phyloP scores from a whole-genome alignment of 148 eudicot species.

The Diospyros lotus region DNA sequence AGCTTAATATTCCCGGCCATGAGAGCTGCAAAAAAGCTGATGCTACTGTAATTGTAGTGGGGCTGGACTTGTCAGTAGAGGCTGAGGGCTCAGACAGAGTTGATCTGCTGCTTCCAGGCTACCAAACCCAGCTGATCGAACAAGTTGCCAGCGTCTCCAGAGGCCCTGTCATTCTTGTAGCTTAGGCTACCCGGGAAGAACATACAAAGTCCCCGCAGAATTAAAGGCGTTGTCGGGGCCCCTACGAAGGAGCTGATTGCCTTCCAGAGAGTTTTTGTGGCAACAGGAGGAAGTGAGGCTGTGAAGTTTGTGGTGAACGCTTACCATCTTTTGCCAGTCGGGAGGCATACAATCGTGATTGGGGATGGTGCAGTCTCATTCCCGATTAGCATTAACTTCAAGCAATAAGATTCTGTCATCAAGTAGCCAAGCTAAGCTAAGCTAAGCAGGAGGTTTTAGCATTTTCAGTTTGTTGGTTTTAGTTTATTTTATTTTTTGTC shows the following conservation, averaged over 20 bases:
- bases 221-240: not conserved
- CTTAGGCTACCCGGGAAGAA: conserved; percentile 57
- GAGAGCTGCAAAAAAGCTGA: conserved; percentile 19
- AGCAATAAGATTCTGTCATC: no score
- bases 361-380: conserved; percentile 19
- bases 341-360: conserved; percentile 9
- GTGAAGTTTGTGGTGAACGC: conserved; percentile 15
- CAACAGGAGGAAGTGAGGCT: not conserved
- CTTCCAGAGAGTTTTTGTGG: conserved; percentile 12
- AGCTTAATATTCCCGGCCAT: conserved; percentile 14
- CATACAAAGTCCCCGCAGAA: conserved; percentile 28
- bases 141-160: conserved; percentile 10
- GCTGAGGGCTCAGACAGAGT: conserved; percentile 15
- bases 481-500: no score
- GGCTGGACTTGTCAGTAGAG: conserved; percentile 14
- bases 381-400: not conserved
- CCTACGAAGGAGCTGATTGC: conserved; percentile 20
- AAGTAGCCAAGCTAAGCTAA: no score
- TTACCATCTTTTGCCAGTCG: conserved; percentile 9
- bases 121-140: conserved; percentile 15
- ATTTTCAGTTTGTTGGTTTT: no score
- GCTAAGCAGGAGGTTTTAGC: no score
- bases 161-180: conserved; percentile 22
- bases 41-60: conserved; percentile 19
- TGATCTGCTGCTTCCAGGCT: conserved; percentile 17